A percentile compares a stretch with the other conserved stretches of the same genome.
Conservation (phyloP, 371 early-diverging fungal species). For the Mucor piriformis region DNA sequence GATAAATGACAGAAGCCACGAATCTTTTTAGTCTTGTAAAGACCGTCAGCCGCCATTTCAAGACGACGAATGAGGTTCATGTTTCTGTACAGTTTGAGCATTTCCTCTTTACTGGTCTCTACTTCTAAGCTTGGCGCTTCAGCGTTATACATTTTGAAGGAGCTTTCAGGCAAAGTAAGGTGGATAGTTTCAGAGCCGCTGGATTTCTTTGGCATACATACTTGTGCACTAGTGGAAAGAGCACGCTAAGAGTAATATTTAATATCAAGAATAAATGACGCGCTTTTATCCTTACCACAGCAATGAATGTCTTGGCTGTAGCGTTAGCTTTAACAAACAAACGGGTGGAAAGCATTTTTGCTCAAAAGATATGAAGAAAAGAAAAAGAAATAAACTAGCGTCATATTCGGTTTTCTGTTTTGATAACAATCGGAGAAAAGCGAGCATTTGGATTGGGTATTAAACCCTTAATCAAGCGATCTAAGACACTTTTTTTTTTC, state of each 20-base stretch:
- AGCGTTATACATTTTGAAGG: slow-evolving; percentile 70
- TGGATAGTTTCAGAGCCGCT: not conserved
- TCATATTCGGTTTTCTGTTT: too few species aligned
- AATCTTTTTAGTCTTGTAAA: slow-evolving; percentile 96
- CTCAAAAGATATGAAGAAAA: not conserved
- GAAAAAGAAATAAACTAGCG: not conserved
- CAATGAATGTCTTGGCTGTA: not conserved
- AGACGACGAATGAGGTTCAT: slow-evolving; percentile 91
- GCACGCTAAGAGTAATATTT: not conserved
- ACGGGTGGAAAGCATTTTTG: slow-evolving; percentile 2
- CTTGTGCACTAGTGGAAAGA: not conserved
- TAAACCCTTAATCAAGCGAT: not conserved
- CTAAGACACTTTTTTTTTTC: not conserved
- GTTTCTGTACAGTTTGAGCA: slow-evolving; percentile 82
- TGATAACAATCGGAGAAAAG: not conserved
- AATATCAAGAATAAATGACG: not conserved
- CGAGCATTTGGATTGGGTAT: not conserved
- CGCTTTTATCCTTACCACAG: not conserved
- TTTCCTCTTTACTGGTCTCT: slow-evolving; percentile 65
- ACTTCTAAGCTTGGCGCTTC: slow-evolving; percentile 67
- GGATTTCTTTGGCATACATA: not conserved
- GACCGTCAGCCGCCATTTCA: slow-evolving; percentile 93
- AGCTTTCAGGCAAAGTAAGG: slow-evolving; percentile 57
- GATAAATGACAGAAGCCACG: slow-evolving; percentile 99
- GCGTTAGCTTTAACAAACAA: not conserved